Base-by-base conservation (phyloP, 2,329 filamentous ascomycete species). In the Calonectria naviculata region DNA sequence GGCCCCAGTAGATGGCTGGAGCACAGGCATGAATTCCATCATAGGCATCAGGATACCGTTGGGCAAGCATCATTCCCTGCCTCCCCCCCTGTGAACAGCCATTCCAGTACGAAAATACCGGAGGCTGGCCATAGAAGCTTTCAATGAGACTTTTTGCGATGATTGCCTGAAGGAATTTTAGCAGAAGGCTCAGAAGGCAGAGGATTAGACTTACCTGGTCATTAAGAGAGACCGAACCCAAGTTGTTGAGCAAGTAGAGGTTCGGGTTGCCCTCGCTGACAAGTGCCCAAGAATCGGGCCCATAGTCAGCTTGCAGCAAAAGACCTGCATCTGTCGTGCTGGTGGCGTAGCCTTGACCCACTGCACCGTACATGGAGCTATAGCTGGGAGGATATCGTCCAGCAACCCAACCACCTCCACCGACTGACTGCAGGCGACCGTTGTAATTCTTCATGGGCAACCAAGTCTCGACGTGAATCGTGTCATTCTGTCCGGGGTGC, bases 51-150 rank as follows among this genome's bases (percentile, higher is more conserved):
- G 89, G 89, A 70, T 86, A 89, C 8, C 83, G 79, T 74, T 90
- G 86, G 0, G 87, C 85, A 3, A 87, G 82, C 71, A 86, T 86
- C 29, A 89, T 78, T 24, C 88, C 89, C 77, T 91, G 88, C 0
- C 89, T 82, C 3, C 89, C 89, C 21, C 89, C 88, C 0, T 87
- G 88, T 0, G 86, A 88, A 75, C 88, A 90, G 26, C 88, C 88
- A 24, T 82, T 81, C 75, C 84, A 89, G 77, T 89, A 89, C 3
- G 83, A 85, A 75, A 85, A 87, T 0, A 80, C 76, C 2, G 83
- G 80, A 3, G 26, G 42, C n/a, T 71, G 47, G 10, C 80, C 77
- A 70, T 89, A 89, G 76, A 85, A 88, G 7, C 78, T 78, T 28
- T 84, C 74, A 9, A 83, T 83, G 17, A 89, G 73, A 15, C 80